Evolutionary conservation across 805 yeast genomes (phyloP), one percentile per base, ranked within the genome.

Genomic region (Candida palmyrensis): DNA sequence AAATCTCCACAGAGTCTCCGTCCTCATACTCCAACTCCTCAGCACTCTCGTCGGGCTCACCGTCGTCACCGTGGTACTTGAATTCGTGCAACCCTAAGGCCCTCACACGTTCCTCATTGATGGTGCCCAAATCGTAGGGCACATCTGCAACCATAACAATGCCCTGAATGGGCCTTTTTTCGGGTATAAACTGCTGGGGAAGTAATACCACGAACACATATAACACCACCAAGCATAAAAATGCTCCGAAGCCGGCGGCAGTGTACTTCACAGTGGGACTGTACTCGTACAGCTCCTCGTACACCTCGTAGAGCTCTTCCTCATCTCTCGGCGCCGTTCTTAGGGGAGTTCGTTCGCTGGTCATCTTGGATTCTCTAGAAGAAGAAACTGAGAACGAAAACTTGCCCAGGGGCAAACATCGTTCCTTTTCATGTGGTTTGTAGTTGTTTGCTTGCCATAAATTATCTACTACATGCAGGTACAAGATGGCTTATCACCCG

Each of bases 171-270:
- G 43, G 45, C 9, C 41, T 47, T 3, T 57, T 44, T 27, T 51
- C 47, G 1, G 72, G 72, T 5, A 65, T 56, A 38, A 53, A 66
- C 29, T 43, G 29, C 21, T 34, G 40, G 2, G 72, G 72, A 16
- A 66, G 44, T 25, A 39, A 45, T 13, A 66, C 33, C 18, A 62
- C 48, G 38, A 66, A 56, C 5, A 59, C 31, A 37, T 54, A 66
- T 10, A 62, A 40, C 1, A 39, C 12, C 1, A 34, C 37, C 2
- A 52, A 13, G 4, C 45, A 23, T n/a, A 47, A 10, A 8, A 43
- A 11, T n/a, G 36, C 17, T 20, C 40, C 30, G 35, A 44, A 20
- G 44, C 21, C 5, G 42, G 35, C 23, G 33, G 44, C 13, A 49
- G 35, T 8, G 40, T 23, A 20, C 33, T 46, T 51, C 11, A 43